Evolutionary conservation across 257 asterid species (phyloP), one percentile per base, ranked within the genome.

Genomic region (Gentiana macrophylla): DNA sequence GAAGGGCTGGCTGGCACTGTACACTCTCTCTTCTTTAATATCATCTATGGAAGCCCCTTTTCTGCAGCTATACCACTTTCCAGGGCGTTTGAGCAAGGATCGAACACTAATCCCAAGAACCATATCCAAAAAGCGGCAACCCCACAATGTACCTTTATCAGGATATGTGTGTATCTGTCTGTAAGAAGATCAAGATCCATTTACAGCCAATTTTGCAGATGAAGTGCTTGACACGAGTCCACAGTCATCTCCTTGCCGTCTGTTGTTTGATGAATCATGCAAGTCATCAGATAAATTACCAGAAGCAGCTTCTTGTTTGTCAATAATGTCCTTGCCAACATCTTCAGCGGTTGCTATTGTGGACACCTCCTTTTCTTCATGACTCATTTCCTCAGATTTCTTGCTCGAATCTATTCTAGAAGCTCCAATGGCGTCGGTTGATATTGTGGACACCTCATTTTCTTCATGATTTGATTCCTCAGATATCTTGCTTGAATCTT

Each of bases 161-260:
- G 35, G 50, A 43, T 13, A 41, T 41, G 46, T 10, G 35, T 38
- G 58, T 38, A 13, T 24, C 24, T 15, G 24, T 24, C 24, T 24
- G 24, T 24, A 24, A 24, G 24, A 24, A 46, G 37, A 57, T 86
- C 74, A 87, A 50, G 96, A 82, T 53, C 96, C 96, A 65, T 79
- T 84, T 60, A 91, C 95, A 61, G 89, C 79, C 92, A 83, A 87
- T 59, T 88, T 96, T 0, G 95, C 77, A 10, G 98, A 86, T 49
- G 96, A 72, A 11, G 77, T 81, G 1, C 85, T 74, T 12, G 83
- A 78, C 66, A 81, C 62, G 57, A 73, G 56, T 34, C 80, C 71
- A 33, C 61, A 45, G 36, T 85, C 95, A 34, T 83, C 94, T 57
- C 77, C 84, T 35, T 34, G 73, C 57, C 59, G 78, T 66, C 70